Conservation (phyloP, 768 basidiomycete genomes). For the Kwoniella sp. region DNA sequence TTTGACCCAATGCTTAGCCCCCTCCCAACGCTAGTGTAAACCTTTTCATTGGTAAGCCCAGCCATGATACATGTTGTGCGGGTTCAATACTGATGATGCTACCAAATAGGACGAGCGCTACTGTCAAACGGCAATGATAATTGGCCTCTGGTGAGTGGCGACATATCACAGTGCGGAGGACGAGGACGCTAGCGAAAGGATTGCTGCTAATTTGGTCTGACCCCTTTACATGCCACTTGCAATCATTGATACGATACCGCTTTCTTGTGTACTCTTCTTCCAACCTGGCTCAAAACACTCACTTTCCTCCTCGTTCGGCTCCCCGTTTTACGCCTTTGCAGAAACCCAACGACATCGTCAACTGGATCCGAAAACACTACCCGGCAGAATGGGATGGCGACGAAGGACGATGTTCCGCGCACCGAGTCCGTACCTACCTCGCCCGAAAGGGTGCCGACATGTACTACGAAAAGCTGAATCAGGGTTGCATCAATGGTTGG, state of each 20-base stretch:
- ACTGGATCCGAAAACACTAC: slow-evolving; percentile 52
- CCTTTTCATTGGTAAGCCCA: slow-evolving; percentile 47
- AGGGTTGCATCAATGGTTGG: slow-evolving; percentile 50
- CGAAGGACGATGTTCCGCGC: slow-evolving; percentile 52
- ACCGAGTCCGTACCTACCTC: slow-evolving; percentile 51
- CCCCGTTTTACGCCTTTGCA: slow-evolving; percentile 10
- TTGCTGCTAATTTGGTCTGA: too few species aligned
- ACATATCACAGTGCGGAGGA: too few species aligned
- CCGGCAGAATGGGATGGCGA: slow-evolving; percentile 53
- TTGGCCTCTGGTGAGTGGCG: slow-evolving; percentile 48
- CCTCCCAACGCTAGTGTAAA: slow-evolving; percentile 51
- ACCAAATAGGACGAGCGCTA: slow-evolving; percentile 41
- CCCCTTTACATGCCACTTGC: too few species aligned
- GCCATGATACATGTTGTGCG: background rate
- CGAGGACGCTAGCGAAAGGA: too few species aligned
- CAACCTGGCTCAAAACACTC: background rate
- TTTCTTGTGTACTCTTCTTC: background rate
- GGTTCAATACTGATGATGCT: slow-evolving; percentile 3
- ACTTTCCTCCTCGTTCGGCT: background rate
- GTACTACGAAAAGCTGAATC: slow-evolving; percentile 54
- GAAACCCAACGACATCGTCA: slow-evolving; percentile 55
- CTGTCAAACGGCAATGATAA: slow-evolving; percentile 51
- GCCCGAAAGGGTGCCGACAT: slow-evolving; percentile 54
- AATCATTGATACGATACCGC: too few species aligned
- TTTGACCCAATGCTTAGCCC: slow-evolving; percentile 27